These are phyloP conservation scores for Arthrobotrys iridis DNA, from an alignment of 2,329 filamentous ascomycete species.

Conservation along the genomic window DNA sequence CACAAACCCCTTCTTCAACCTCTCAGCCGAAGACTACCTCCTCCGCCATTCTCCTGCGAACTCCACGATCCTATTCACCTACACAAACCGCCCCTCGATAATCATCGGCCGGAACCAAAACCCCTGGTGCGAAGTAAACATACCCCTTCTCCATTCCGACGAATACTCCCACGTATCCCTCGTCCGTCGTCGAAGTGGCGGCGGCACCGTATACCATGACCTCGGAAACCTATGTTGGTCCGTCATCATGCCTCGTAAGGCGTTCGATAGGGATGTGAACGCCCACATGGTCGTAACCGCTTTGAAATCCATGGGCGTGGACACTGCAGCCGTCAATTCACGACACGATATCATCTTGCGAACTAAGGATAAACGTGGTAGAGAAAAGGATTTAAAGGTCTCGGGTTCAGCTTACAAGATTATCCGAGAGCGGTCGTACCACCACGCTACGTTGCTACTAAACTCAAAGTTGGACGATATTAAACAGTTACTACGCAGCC, in stretches of 20 bases:
- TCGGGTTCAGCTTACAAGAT: slow-evolving; percentile 96
- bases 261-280: slow-evolving; percentile 85
- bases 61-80: slow-evolving; percentile 84
- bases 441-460: slow-evolving; percentile 91
- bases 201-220: slow-evolving; percentile 95
- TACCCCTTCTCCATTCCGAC: slow-evolving; percentile 68
- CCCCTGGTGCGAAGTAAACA: slow-evolving; percentile 90
- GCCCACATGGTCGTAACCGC: slow-evolving; percentile 93
- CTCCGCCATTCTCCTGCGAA: slow-evolving; percentile 75
- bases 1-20: slow-evolving; percentile 83
- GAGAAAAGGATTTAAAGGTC: slow-evolving; percentile 69
- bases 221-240: slow-evolving; percentile 92
- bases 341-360: slow-evolving; percentile 85
- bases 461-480: slow-evolving; percentile 77
- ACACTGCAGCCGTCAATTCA: slow-evolving; percentile 78
- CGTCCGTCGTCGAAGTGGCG: slow-evolving; percentile 85
- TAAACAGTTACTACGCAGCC: slow-evolving; percentile 77
- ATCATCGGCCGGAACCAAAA: slow-evolving; percentile 97
- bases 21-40: slow-evolving; percentile 91
- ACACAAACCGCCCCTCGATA: slow-evolving; percentile 85
- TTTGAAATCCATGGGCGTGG: slow-evolving; percentile 70
- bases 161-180: slow-evolving; percentile 63
- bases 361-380: slow-evolving; percentile 14
- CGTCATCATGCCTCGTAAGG: slow-evolving; percentile 80
- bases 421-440: slow-evolving; percentile 79